phyloP scores from a whole-genome alignment of 805 yeast species.

The Crinitomyces ghanaensis region DNA sequence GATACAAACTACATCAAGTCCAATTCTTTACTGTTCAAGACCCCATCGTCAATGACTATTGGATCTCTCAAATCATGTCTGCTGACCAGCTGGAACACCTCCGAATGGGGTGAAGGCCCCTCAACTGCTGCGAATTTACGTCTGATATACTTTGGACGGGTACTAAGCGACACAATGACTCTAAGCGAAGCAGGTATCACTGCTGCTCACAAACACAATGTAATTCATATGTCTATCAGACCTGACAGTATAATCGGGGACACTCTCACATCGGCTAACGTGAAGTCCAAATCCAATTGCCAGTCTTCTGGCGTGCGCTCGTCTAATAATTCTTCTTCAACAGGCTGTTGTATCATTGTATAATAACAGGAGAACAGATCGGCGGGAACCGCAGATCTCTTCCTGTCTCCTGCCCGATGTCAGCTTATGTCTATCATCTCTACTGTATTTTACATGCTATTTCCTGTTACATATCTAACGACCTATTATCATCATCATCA shows the following conservation, averaged over 20 bases:
- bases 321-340: constrained; percentile 3
- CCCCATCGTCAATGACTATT: constrained; percentile 13
- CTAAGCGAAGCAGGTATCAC: constrained; percentile 15
- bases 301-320: constrained; percentile 1
- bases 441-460: no score
- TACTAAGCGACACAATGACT: constrained; percentile 17
- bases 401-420: no score
- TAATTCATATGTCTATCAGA: constrained; percentile 24
- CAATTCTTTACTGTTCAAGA: constrained; percentile 12
- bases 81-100: constrained; percentile 16
- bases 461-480: no score
- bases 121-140: constrained; percentile 14
- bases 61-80: constrained; percentile 15
- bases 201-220: constrained; percentile 14
- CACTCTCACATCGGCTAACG: constrained; percentile 7
- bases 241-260: constrained; percentile 21
- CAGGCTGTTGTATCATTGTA: constrained; percentile 11
- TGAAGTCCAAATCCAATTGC: constrained; percentile 4
- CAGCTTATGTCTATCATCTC: no score
- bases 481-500: no score
- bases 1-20: constrained; percentile 12
- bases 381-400: no score
- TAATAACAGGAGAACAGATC: constrained; percentile 1
- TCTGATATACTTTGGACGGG: constrained; percentile 25
- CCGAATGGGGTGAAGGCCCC: constrained; percentile 19